Evolutionary conservation across 139 green algal species (phyloP).

Genomic region (Desmodesmus armatus): DNA sequence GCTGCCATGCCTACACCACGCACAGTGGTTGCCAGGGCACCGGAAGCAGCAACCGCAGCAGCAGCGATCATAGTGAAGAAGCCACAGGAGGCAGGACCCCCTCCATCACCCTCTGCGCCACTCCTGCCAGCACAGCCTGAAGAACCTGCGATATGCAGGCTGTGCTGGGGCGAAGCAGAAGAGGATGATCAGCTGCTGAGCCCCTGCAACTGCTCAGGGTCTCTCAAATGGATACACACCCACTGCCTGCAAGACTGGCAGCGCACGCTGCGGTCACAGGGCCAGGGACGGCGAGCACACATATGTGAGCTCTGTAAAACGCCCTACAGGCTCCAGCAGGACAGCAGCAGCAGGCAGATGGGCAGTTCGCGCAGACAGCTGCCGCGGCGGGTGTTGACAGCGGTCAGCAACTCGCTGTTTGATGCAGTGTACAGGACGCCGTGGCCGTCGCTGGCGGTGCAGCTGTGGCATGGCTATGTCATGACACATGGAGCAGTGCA

Average conservation of each 20-base stretch:
- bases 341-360: background rate
- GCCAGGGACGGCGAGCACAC: slow-evolving; percentile 8
- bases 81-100: too few relatives aligned
- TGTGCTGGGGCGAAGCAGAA: slow-evolving; percentile 41
- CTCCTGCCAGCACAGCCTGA: slow-evolving; percentile 1
- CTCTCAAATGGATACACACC: slow-evolving; percentile 34
- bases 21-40: too few relatives aligned
- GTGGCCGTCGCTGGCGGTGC: slow-evolving; percentile 28
- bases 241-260: slow-evolving; percentile 47
- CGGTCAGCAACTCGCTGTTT: background rate
- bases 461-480: slow-evolving; percentile 35
- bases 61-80: too few relatives aligned
- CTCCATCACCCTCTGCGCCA: too few relatives aligned
- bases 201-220: slow-evolving; percentile 40
- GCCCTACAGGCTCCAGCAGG: slow-evolving; percentile 21
- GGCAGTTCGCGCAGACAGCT: background rate
- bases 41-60: too few relatives aligned
- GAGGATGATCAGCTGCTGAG: slow-evolving; percentile 6
- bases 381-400: background rate
- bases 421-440: slow-evolving; percentile 2
- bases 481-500: slow-evolving; percentile 28
- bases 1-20: too few relatives aligned
- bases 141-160: slow-evolving; percentile 34
- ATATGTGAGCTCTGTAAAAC: slow-evolving; percentile 49
- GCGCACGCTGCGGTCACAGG: slow-evolving; percentile 23